phyloP scores from a whole-genome alignment of 371 early-diverging fungal genomes.

The Fennellomyces sp. region DNA sequence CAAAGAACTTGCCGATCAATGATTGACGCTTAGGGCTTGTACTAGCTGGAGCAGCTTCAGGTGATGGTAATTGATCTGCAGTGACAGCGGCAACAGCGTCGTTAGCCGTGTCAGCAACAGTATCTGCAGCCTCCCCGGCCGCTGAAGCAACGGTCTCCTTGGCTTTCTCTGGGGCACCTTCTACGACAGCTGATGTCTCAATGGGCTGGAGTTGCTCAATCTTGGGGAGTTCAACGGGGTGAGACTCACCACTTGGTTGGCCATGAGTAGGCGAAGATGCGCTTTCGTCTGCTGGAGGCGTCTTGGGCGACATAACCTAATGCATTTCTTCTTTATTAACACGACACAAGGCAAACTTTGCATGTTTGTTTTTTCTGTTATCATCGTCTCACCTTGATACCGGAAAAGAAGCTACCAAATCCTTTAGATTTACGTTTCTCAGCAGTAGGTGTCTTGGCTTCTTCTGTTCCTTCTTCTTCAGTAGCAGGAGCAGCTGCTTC shows the following conservation, averaged over 20 bases:
- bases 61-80: neutral
- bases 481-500: neutral
- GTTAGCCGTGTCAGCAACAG: slow-evolving; percentile 3
- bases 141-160: slow-evolving; percentile 3
- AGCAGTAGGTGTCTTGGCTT: neutral
- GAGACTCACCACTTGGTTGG: neutral
- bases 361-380: slow-evolving; percentile 3
- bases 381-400: slow-evolving; percentile 6
- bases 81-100: neutral
- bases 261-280: neutral
- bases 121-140: neutral
- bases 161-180: neutral
- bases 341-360: too few species aligned
- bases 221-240: slow-evolving; percentile 10
- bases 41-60: slow-evolving; percentile 14
- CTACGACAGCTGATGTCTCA: slow-evolving; percentile 11
- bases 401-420: slow-evolving; percentile 8
- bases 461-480: neutral
- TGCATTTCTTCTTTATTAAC: neutral
- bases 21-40: slow-evolving; percentile 7
- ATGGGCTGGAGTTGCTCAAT: slow-evolving; percentile 13
- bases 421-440: slow-evolving; percentile 16
- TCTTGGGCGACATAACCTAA: neutral
- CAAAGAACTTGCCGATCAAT: slow-evolving; percentile 14
- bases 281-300: neutral